phyloP scores from a whole-genome alignment of 805 yeast genomes.

The Kuraishia borneana region DNA sequence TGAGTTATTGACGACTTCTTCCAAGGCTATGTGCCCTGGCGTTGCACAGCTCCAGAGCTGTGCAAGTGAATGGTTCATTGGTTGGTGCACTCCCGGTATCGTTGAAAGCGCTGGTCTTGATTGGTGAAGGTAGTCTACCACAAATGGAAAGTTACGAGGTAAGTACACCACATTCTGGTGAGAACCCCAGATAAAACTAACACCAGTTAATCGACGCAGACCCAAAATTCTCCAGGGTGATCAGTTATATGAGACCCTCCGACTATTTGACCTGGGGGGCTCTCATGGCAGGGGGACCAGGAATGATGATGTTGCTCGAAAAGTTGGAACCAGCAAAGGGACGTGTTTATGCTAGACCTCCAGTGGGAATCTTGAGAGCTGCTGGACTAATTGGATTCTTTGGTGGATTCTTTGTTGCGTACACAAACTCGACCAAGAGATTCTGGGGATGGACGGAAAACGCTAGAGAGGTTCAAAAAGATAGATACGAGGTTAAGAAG shows the following conservation, averaged over 20 bases:
- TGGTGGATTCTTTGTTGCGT: constrained; percentile 70
- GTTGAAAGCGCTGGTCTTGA: too few relatives aligned
- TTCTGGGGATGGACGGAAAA: constrained; percentile 76
- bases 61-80: too few relatives aligned
- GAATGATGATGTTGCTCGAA: constrained; percentile 30
- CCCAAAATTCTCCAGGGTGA: constrained; percentile 66
- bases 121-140: too few relatives aligned
- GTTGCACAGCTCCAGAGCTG: too few relatives aligned
- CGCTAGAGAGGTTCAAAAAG: constrained; percentile 55
- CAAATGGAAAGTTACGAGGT: constrained; percentile 3
- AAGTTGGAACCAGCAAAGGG: constrained; percentile 36
- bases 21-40: too few relatives aligned
- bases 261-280: constrained; percentile 46
- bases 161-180: not conserved
- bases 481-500: constrained; percentile 62
- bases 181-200: not conserved
- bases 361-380: constrained; percentile 45
- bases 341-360: constrained; percentile 33
- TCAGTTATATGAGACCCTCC: constrained; percentile 56
- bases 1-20: too few relatives aligned
- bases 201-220: constrained; percentile 57
- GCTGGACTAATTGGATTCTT: constrained; percentile 50
- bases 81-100: too few relatives aligned
- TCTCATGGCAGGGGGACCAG: constrained; percentile 38
- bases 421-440: constrained; percentile 54